Conservation (phyloP, 257 asterid species). For the Lycium ferocissimum region DNA sequence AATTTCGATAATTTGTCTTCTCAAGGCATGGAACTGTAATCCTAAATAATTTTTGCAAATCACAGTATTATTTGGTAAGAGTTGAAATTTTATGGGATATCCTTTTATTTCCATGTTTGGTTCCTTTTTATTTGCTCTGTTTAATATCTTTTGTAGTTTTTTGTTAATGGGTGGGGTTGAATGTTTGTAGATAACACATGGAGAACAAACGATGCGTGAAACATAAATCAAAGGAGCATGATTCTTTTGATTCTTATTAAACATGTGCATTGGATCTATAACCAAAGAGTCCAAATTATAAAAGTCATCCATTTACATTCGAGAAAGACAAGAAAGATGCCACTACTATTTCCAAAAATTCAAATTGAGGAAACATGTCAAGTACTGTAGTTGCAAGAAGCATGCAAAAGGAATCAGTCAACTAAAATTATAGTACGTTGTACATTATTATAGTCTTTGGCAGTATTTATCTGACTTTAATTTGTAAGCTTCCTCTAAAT, state of each 20-base stretch:
- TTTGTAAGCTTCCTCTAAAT: background rate
- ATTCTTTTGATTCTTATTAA: background rate
- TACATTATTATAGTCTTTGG: slow-evolving; percentile 3
- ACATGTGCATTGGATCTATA: slow-evolving; percentile 25
- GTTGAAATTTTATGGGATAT: too few relatives aligned
- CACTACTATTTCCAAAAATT: background rate
- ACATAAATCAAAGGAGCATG: slow-evolving; percentile 20
- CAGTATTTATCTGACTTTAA: background rate
- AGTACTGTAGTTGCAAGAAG: background rate
- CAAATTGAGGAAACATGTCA: background rate
- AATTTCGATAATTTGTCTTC: background rate
- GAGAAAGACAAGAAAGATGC: background rate
- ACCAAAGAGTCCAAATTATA: slow-evolving; percentile 17
- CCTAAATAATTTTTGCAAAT: background rate
- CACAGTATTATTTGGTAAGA: background rate
- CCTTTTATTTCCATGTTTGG: background rate
- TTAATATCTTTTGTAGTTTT: background rate
- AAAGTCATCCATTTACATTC: slow-evolving; percentile 18
- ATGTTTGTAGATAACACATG: background rate
- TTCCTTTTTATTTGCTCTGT: too few relatives aligned
- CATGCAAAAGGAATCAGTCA: background rate
- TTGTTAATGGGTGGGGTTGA: background rate
- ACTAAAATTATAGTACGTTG: background rate
- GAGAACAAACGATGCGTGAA: background rate
- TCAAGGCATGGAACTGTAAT: background rate